phyloP scores from a whole-genome alignment of 2,329 filamentous ascomycete species.

The Colletotrichum sp. region DNA sequence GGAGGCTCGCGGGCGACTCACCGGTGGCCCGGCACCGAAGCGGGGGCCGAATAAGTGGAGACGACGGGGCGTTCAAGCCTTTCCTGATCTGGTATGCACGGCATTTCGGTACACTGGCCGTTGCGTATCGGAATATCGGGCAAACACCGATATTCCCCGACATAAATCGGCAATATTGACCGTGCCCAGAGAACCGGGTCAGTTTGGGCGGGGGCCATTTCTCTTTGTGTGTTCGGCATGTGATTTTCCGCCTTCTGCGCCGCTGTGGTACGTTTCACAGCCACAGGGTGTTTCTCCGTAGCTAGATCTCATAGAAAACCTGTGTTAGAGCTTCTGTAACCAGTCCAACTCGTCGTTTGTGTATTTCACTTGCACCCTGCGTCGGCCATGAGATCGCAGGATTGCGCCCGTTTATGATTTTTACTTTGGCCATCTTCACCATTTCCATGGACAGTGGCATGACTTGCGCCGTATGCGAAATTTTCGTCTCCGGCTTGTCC shows the following conservation, averaged over 20 bases:
- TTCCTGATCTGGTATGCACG: neutral
- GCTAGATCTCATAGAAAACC: neutral
- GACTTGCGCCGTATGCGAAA: neutral
- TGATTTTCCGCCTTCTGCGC: neutral
- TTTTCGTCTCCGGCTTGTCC: neutral
- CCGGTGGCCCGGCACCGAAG: neutral
- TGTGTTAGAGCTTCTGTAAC: neutral
- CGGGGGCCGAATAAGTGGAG: neutral
- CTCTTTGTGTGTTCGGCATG: neutral
- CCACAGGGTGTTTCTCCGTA: neutral
- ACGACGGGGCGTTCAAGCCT: neutral
- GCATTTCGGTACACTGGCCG: neutral
- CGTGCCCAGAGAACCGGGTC: neutral
- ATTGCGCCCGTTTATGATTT: neutral
- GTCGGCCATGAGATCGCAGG: neutral
- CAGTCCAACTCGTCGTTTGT: neutral
- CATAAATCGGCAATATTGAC: neutral
- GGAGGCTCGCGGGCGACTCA: neutral
- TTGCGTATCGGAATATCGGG: neutral
- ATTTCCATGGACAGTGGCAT: neutral
- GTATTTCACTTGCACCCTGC: neutral
- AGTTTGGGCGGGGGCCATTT: neutral
- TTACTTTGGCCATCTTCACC: rapidly evolving
- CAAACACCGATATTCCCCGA: neutral
- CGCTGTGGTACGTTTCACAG: neutral